Evolutionary conservation across 345 rosid genomes (phyloP).

Genomic region (Camelina neglecta): DNA sequence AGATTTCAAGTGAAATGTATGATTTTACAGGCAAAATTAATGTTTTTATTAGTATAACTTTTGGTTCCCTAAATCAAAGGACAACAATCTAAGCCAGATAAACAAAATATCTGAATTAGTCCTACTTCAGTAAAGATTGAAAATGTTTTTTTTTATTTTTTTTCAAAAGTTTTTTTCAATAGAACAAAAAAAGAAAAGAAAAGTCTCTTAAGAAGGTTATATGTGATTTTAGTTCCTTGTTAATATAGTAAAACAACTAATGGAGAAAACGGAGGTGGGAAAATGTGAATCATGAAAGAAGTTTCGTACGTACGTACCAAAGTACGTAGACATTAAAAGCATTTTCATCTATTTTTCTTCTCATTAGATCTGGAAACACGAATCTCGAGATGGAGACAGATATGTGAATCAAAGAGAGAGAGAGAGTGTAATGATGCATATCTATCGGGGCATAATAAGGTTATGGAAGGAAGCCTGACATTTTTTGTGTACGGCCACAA

Average conservation of each 20-base stretch:
- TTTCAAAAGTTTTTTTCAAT: neutral
- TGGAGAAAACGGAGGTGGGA: slow-evolving; percentile 6
- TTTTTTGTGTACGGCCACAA: slow-evolving; percentile 34
- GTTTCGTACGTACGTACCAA: slow-evolving; percentile 35
- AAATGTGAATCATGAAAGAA: slow-evolving; percentile 32
- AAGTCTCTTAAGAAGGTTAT: too few relatives aligned
- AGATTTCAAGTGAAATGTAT: slow-evolving; percentile 26
- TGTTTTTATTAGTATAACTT: slow-evolving; percentile 2
- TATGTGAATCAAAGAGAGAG: slow-evolving; percentile 30
- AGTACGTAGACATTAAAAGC: slow-evolving; percentile 42
- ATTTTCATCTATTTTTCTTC: neutral
- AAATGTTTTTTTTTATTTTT: neutral
- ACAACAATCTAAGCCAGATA: slow-evolving; percentile 1
- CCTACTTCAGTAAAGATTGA: slow-evolving; percentile 10
- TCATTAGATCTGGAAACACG: slow-evolving; percentile 36
- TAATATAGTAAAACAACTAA: neutral
- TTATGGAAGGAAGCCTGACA: slow-evolving; percentile 48
- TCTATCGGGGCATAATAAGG: slow-evolving; percentile 39
- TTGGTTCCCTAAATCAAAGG: slow-evolving; percentile 25
- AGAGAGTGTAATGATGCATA: slow-evolving; percentile 30
- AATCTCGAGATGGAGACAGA: slow-evolving; percentile 42
- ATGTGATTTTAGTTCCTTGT: too few relatives aligned
- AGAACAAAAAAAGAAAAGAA: too few relatives aligned
- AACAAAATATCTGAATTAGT: neutral
- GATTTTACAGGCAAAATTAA: slow-evolving; percentile 35